Base-by-base conservation (phyloP, 1,139 yeast species). In the Saccharomycopsis hybrid region DNA sequence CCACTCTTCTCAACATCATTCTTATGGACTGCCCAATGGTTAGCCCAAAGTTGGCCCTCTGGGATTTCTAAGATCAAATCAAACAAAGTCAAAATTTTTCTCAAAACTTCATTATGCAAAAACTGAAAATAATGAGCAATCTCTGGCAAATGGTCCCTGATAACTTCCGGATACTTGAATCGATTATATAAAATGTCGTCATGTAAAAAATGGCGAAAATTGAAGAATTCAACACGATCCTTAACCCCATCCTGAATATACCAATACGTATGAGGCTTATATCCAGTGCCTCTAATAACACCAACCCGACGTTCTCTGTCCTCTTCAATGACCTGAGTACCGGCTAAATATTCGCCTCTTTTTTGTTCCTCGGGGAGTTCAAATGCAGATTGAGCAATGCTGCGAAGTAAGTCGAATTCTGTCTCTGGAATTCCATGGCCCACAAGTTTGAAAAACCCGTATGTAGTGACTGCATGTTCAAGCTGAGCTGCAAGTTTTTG, bases 221-320 rank as follows among this genome's bases (percentile, higher is more conserved):
- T 72, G 58, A 68, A 73, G 54, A 67, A 71, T 46, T 64, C 72
- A 49, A 73, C 72, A 24, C 70, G 65, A 49, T 74, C 78, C 11
- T 68, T 60, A 2, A 68, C 67, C 1, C 70, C 70, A 52, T 72
- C 68, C 31, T 69, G 65, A 62, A 71, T 65, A 36, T 68, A 60
- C 77, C 75, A 71, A 54, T 70, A 69, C 1, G 73, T 74, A 52
- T 59, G 65, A 28, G 78, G 78, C 55, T 74, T 74, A 59, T 64
- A 74, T 0, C 78, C 78, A 35, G 64, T 62, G 9, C 76, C 77
- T 44, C 77, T 62, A 52, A 74, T 76, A 18, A 73, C 75, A 0
- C 78, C 78, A 46, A 65, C 53, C 1, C 68, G 64, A 25, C 62
- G 64, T 4, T 63, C 55, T 24, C 45, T 40, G 18, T 53, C 59